phyloP scores from a whole-genome alignment of 202 grass and related monocot species.

The Musa balbisiana region DNA sequence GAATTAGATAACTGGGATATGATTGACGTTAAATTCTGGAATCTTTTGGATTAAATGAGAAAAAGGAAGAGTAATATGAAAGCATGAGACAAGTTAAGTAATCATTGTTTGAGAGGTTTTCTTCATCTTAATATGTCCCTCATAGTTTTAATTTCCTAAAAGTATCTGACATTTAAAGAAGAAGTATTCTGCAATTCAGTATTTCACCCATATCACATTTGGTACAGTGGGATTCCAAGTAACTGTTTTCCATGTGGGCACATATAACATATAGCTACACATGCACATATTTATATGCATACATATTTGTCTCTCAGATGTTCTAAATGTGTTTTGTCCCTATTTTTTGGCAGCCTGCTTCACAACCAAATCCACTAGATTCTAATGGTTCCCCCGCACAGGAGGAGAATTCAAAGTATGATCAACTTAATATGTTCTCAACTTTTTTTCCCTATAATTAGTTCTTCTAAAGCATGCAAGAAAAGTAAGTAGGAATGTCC shows the following conservation, averaged over 20 bases:
- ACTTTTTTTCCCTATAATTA: slow-evolving; percentile 11
- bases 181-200: neutral
- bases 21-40: neutral
- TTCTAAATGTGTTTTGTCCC: slow-evolving; percentile 19
- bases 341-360: slow-evolving; percentile 56
- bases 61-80: too few relatives aligned
- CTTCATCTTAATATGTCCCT: neutral
- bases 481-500: neutral
- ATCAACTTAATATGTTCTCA: slow-evolving; percentile 12
- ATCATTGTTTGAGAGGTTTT: too few relatives aligned
- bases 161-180: neutral
- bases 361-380: slow-evolving; percentile 30
- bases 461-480: slow-evolving; percentile 11
- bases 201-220: neutral
- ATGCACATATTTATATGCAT: neutral
- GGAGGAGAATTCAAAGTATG: slow-evolving; percentile 95
- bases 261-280: neutral
- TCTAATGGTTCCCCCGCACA: slow-evolving; percentile 52
- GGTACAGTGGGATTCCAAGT: neutral
- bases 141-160: neutral
- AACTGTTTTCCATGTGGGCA: neutral
- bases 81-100: too few relatives aligned
- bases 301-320: neutral
- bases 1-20: neutral
- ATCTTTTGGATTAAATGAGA: too few relatives aligned